A percentile compares a stretch with the other conserved stretches of the same genome.
These are phyloP conservation scores for Xylaria sp. DNA, from an alignment of 2,329 filamentous ascomycete genomes.

Conservation along the genomic window DNA sequence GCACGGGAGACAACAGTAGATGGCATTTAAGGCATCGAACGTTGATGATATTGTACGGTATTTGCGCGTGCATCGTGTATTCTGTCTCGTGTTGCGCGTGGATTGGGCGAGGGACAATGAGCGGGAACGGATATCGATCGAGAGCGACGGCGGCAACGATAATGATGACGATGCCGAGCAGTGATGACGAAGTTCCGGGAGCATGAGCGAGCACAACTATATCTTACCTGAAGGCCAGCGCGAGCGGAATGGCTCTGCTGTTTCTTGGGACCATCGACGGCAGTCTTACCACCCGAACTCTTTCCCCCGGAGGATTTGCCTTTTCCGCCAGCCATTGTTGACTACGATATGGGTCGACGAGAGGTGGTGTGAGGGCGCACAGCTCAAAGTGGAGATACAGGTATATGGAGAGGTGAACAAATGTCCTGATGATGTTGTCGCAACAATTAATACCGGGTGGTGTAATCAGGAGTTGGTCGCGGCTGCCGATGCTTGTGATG, in stretches of 20 bases:
- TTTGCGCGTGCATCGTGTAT: constrained; percentile 11
- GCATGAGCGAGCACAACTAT: constrained; percentile 13
- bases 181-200: constrained; percentile 29
- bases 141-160: constrained; percentile 14
- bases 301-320: constrained; percentile 90
- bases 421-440: constrained; percentile 21
- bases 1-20: not conserved
- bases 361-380: constrained; percentile 38
- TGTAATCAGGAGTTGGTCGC: constrained; percentile 11
- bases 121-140: constrained; percentile 2
- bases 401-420: constrained; percentile 14
- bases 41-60: constrained; percentile 7
- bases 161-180: not conserved
- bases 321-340: constrained; percentile 83
- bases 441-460: constrained; percentile 3
- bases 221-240: constrained; percentile 91
- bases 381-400: constrained; percentile 30
- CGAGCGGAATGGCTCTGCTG: constrained; percentile 95
- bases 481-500: constrained; percentile 31
- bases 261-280: constrained; percentile 78
- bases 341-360: constrained; percentile 27
- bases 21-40: not conserved
- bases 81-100: constrained; percentile 7
- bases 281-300: constrained; percentile 53
- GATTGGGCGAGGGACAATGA: constrained; percentile 26